Evolutionary conservation across 768 basidiomycete genomes (phyloP), one percentile per base, ranked within the genome.

Genomic region (Brasilioporus rufonigricans): DNA sequence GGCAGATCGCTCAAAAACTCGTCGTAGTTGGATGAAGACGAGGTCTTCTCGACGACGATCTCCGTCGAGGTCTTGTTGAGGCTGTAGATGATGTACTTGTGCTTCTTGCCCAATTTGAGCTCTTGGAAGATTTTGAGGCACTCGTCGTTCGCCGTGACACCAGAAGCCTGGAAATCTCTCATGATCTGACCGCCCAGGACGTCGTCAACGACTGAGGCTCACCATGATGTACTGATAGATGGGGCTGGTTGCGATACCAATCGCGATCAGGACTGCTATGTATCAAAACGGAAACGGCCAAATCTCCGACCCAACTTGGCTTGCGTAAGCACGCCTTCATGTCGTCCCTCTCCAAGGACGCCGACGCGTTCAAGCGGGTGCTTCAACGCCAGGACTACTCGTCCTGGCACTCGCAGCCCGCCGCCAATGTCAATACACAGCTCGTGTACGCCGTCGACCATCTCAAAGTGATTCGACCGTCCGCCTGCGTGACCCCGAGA

Each of bases 371-470:
- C 78, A 88, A 87, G 67, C 77, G 75, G 11, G 74, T 78, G 12
- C 71, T 90, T 26, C 77, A 84, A 14, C 72, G 84, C 51, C 86
- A 87, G 67, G 83, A 89, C 65, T 86, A 80, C 55, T 71, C 80
- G 1, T 89, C 89, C 57, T 91, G 89, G 89, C 89, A 90, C 61
- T 91, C 92, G 13, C 92, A 94, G 69, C 91, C 93, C 16, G 86
- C 86, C n/a, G 85, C 73, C 49, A 90, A 95, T 75, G 77, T 89
- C 55, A 91, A 91, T 62, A 95, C 93, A 0, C 91, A 93, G 69
- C 78, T 95, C 29, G 84, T 93, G 3, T 92, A 91, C 65, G 88
- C 88, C 7, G 85, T 95, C 24, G 84, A 85, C 59, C 80, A 87
- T 70, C 80, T 95, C 56, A 94, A 90, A 77, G 89, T 89, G 64